A percentile compares a stretch with the other conserved stretches of the same genome.
Conservation (phyloP, 768 basidiomycete genomes). For the Neoboletus subvelutipes region DNA sequence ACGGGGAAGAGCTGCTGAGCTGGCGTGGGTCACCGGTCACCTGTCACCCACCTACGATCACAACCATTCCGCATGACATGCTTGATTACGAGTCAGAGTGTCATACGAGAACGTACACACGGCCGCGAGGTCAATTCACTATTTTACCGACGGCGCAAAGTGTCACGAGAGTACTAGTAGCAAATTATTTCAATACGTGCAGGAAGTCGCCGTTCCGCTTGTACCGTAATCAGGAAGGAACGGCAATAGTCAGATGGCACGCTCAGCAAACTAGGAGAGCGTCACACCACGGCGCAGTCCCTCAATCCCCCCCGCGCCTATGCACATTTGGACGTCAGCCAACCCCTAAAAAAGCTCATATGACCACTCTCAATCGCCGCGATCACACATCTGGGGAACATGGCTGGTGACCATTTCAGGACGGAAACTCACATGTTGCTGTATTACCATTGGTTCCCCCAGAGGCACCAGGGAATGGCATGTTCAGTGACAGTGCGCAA, state of each 20-base stretch:
- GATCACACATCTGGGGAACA: neutral
- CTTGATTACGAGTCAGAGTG: neutral
- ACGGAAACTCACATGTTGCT: neutral
- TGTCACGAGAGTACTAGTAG: neutral
- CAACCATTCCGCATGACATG: neutral
- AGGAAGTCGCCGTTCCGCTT: constrained; percentile 1
- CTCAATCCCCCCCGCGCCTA: neutral
- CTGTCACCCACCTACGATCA: neutral
- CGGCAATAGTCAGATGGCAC: constrained; percentile 3
- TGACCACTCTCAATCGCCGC: neutral
- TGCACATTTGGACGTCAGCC: neutral
- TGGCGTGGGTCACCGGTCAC: neutral
- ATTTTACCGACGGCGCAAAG: constrained; percentile 11
- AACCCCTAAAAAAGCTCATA: neutral
- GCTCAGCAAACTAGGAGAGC: neutral
- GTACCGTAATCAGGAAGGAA: neutral
- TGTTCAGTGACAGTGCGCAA: neutral
- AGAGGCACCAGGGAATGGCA: neutral
- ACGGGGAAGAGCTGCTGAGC: neutral
- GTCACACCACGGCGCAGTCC: neutral
- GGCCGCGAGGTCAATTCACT: constrained; percentile 4
- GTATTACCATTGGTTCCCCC: neutral
- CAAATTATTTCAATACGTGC: neutral
- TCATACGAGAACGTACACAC: neutral
- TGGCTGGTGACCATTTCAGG: neutral